Evolutionary conservation across 2,329 filamentous ascomycete genomes (phyloP), one percentile per base, ranked within the genome.

Genomic region (Sclerotinia borealis): DNA sequence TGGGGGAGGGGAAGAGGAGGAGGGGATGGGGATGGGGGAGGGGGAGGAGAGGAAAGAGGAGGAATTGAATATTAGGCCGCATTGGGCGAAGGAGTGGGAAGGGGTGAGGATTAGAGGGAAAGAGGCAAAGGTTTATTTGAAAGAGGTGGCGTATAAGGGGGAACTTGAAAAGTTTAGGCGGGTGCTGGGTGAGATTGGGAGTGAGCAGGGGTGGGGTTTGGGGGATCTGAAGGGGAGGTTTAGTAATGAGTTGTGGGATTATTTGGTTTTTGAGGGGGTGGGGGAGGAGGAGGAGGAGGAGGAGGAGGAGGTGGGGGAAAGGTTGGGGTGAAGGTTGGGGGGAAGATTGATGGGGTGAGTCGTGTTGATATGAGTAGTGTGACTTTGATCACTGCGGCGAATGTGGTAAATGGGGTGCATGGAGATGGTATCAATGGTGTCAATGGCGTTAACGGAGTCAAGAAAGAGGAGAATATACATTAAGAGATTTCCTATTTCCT

Each of bases 31-130:
- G 5, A 55, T 55, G 52, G 7, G 7, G 71, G 75, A 52, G 52
- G 58, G 0, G 65, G 37, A 17, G 1, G 4, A 31, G 1, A n/a
- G n/a, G n/a, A n/a, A 76, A 27, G 76, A 76, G 1, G 22, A 19
- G 1, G 0, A 19, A 2, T 15, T 63, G 17, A 39, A 63, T 50
- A 8, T 63, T 2, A 67, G 78, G 27, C 78, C 78, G 17, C 78
- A 80, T 65, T 79, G 77, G 79, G 79, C 77, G 0, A 79, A 80
- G 69, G 77, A 80, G 63, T 79, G 78, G 61, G 61, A 63, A 11
- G 25, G n/a, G 11, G 27, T 50, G n/a, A 31, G 4, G 0, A 59
- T 63, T 47, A 25, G 61, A 1, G 31, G 27, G 19, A 31, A 25
- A 11, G 7, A 1, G 10, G 61, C 60, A 5, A n/a, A 25, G n/a